These are phyloP conservation scores for Irpex lacteus DNA, from an alignment of 1,284 basidiomycete genomes.

Conservation along the genomic window DNA sequence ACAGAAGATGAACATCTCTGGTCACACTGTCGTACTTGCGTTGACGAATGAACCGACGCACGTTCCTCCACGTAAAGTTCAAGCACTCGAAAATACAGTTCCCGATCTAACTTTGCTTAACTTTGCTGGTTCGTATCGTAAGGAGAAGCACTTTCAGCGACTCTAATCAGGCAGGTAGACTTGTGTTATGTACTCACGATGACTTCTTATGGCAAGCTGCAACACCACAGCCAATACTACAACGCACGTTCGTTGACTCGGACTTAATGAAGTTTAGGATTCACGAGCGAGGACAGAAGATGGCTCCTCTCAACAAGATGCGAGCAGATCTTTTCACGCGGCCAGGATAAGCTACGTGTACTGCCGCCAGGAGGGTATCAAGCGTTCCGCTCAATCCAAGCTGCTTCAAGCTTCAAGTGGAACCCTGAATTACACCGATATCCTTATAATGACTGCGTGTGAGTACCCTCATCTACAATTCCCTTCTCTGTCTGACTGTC, in stretches of 20 bases:
- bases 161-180: too few species aligned
- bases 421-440: not conserved
- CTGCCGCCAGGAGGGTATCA: not conserved
- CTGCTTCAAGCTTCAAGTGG: not conserved
- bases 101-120: too few species aligned
- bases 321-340: too few species aligned
- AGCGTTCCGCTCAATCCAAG: not conserved
- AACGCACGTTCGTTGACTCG: not conserved
- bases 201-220: too few species aligned
- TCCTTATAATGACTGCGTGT: not conserved
- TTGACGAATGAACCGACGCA: not conserved
- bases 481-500: not conserved
- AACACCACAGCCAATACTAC: not conserved
- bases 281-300: too few species aligned
- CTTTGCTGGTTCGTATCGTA: too few species aligned
- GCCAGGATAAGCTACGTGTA: not conserved
- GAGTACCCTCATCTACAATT: not conserved
- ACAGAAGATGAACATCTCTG: not conserved
- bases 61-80: not conserved
- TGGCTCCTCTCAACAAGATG: too few species aligned
- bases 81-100: not conserved
- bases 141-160: too few species aligned
- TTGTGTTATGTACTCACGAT: too few species aligned
- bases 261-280: too few species aligned
- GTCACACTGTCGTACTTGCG: not conserved